phyloP scores from a whole-genome alignment of 1,284 basidiomycete genomes.

The Calocybe gambosa region DNA sequence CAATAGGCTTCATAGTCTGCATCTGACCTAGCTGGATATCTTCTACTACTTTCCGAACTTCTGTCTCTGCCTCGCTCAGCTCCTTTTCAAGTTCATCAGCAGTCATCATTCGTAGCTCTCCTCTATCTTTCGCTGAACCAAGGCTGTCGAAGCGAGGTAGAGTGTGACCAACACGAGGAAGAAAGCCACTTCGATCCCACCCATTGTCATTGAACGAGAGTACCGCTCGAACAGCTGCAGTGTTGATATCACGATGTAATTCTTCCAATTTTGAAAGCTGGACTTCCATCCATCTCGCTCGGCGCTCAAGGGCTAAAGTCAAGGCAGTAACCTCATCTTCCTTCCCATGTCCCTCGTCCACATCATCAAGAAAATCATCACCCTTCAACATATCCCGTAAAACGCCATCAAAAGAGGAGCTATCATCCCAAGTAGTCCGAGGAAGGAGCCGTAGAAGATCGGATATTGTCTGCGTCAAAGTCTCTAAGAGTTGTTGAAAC shows the following conservation, averaged over 20 bases:
- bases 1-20: slow-evolving; percentile 45
- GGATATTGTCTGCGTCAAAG: slow-evolving; percentile 79
- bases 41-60: slow-evolving; percentile 68
- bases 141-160: slow-evolving; percentile 63
- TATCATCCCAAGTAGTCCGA: slow-evolving; percentile 81
- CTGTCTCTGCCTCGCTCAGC: slow-evolving; percentile 60
- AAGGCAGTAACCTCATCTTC: slow-evolving; percentile 79
- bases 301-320: slow-evolving; percentile 73
- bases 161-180: slow-evolving; percentile 61
- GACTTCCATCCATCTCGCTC: slow-evolving; percentile 85
- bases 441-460: slow-evolving; percentile 75
- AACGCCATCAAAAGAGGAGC: slow-evolving; percentile 78
- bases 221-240: slow-evolving; percentile 74
- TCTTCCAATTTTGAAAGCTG: slow-evolving; percentile 81
- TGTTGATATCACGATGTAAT: slow-evolving; percentile 80
- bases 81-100: slow-evolving; percentile 70
- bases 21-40: slow-evolving; percentile 50
- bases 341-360: slow-evolving; percentile 54
- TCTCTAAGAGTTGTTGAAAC: slow-evolving; percentile 79
- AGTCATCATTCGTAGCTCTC: slow-evolving; percentile 46
- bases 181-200: slow-evolving; percentile 65
- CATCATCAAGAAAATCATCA: slow-evolving; percentile 75
- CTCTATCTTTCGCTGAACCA: slow-evolving; percentile 46
- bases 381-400: slow-evolving; percentile 80
- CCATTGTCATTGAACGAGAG: slow-evolving; percentile 77